A percentile compares a stretch with the other conserved stretches of the same genome.
phyloP scores from a whole-genome alignment of 371 early-diverging fungal species.

The Funneliformis caledonium region DNA sequence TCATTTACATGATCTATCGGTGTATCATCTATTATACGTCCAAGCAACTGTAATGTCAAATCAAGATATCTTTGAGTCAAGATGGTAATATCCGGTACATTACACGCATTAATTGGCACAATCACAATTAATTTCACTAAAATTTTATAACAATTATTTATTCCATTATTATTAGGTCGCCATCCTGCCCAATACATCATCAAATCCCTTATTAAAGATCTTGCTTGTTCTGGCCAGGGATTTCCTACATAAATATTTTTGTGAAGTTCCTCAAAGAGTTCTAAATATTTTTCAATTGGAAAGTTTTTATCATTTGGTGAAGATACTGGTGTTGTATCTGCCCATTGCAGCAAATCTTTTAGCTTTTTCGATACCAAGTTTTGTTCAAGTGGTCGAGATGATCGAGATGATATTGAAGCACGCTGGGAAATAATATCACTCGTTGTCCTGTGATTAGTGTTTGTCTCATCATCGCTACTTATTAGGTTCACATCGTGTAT shows the following conservation, averaged over 20 bases:
- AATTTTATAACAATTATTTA: neutral
- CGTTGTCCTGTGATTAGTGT: too few species aligned
- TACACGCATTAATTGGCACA: neutral
- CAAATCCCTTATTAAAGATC: neutral
- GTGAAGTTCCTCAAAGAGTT: neutral
- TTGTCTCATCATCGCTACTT: too few species aligned
- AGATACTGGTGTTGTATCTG: neutral
- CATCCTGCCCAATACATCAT: neutral
- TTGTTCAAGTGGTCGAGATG: neutral
- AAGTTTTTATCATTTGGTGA: neutral
- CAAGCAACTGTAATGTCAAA: neutral
- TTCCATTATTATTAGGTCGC: neutral
- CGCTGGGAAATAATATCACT: too few species aligned
- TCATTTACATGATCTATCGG: neutral
- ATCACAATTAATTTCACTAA: neutral
- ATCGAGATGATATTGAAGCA: neutral
- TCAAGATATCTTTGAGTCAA: neutral
- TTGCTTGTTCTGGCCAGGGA: neutral
- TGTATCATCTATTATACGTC: neutral
- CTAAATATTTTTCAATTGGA: slow-evolving; percentile 1
- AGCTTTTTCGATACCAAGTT: neutral
- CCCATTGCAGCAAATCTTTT: neutral
- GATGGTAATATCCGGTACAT: neutral
- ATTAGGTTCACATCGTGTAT: neutral
- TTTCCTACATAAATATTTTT: neutral